Base-by-base conservation (phyloP, 1,284 basidiomycete genomes). In the Stereum hirsutum region DNA sequence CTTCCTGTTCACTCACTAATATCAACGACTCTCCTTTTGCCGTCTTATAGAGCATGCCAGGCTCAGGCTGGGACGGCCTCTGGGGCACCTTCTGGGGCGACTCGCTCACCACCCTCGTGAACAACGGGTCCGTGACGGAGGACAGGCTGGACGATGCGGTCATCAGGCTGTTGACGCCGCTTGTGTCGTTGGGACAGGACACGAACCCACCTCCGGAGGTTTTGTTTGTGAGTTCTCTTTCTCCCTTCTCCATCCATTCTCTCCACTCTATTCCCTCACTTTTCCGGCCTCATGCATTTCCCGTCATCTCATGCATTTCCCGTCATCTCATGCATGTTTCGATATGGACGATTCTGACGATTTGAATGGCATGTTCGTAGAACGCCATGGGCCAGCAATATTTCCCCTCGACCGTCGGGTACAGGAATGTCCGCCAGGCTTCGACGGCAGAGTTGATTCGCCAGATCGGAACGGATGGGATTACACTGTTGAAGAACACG, bases 401-500 rank as follows among this genome's bases (percentile, higher is more conserved):
- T n/a, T n/a, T n/a, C n/a, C n/a, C n/a, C n/a, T n/a, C n/a, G n/a
- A n/a, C 68, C 40, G 83, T 89, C 62, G 61, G 69, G 42, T 80
- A 79, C 48, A 66, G 91, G 24, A 78, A 92, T 52, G 89, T 89
- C 0, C 80, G n/a, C n/a, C n/a, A n/a, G n/a, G 85, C 54, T 74
- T 60, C n/a, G 76, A 89, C 53, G 89, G 92, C 54, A 69, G 65
- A 74, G 54, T 54, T 88, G 27, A 81, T 90, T 8, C 72, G 85
- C 24, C 69, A 84, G 56, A 78, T 92, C 25, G 89, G 83, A 10
- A 75, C 80, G 0, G 81, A 83, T 0, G 83, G 83, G 35, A 81
- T 79, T 2, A 82, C 92, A 6, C 65, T 95, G 23, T 69, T 94
- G 46, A 94, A 94, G 74, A 94, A 95, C 58, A 64, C 63, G 20